Base-by-base conservation (phyloP, 331 rosid genomes). In the Acacia concinna region DNA sequence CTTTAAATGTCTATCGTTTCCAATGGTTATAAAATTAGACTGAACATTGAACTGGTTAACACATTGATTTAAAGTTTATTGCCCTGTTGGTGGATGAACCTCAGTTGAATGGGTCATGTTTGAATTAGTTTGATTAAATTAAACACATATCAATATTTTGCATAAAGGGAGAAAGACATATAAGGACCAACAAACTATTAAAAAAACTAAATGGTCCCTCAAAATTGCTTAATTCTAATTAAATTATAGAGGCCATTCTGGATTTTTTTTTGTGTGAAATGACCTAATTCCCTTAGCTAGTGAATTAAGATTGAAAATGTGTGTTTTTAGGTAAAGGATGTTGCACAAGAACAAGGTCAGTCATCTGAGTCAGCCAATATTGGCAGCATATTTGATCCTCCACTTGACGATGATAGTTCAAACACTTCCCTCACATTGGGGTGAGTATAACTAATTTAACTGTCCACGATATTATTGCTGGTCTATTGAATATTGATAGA, bases 391-490 rank as follows among this genome's bases (percentile, higher is more conserved):
- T 28, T 46, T 71, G 59, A 77, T 54, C 73, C 78, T 66, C 75
- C 72, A 73, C 78, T 63, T 30, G 75, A 68, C 28, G 68, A 23
- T 21, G 83, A 46, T 28, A 46, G 75, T 46, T 71, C 75, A 21
- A 84, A 85, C 38, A 78, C 86, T 65, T 78, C 86, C 81, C 91
- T 85, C 40, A 75, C 77, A 72, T 52, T 87, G 81, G 91, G 87
- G 91, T 85, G 21, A 80, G 80, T 81, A 54, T 60, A 34, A 12
- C 27, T 23, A n/a, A 21, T 6, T 38, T 21, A 11, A 38, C 17
- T 10, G 10, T 21, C 3, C 30, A 20, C 18, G 56, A 49, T 18
- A 49, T 18, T 49, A 49, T 49, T 49, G 21, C 23, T 49, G 23
- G 23, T 49, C 17, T 18, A 18, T 20, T 5, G 18, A 49, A 49